Percentiles rank a stretch among this genome's conserved stretches.
Conservation (phyloP, 1,284 basidiomycete genomes). For the Malassezia brasiliensis region DNA sequence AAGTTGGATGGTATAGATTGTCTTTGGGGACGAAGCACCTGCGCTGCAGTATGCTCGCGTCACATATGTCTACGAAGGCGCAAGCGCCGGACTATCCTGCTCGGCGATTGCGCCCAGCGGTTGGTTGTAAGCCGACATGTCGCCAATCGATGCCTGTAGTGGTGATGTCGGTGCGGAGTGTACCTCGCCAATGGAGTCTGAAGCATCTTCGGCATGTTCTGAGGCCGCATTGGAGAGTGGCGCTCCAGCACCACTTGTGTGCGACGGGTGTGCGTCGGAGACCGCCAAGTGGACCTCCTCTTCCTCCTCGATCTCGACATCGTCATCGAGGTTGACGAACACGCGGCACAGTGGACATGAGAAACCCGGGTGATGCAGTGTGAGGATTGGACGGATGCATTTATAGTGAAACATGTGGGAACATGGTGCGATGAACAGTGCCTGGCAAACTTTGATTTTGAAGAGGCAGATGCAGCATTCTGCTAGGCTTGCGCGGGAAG, state of each 20-base stretch:
- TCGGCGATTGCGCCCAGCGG: neutral
- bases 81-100: neutral
- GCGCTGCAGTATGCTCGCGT: no score
- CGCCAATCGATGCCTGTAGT: neutral
- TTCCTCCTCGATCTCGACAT: slow-evolving; percentile 61
- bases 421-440: slow-evolving; percentile 75
- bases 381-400: slow-evolving; percentile 83
- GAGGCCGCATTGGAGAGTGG: no score
- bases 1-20: no score
- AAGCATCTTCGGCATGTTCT: no score
- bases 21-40: no score
- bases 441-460: slow-evolving; percentile 84
- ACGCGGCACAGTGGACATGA: slow-evolving; percentile 76
- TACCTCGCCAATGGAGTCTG: neutral
- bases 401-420: slow-evolving; percentile 98
- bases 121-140: neutral
- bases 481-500: slow-evolving; percentile 12
- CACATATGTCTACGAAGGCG: neutral
- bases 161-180: neutral
- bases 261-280: no score
- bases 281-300: neutral
- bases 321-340: slow-evolving; percentile 87
- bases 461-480: slow-evolving; percentile 57
- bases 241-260: no score
- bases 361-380: slow-evolving; percentile 79